A percentile compares a stretch with the other conserved stretches of the same genome.
Conservation (phyloP, 352 stramenopile species). For the Phytophthora tubulina region DNA sequence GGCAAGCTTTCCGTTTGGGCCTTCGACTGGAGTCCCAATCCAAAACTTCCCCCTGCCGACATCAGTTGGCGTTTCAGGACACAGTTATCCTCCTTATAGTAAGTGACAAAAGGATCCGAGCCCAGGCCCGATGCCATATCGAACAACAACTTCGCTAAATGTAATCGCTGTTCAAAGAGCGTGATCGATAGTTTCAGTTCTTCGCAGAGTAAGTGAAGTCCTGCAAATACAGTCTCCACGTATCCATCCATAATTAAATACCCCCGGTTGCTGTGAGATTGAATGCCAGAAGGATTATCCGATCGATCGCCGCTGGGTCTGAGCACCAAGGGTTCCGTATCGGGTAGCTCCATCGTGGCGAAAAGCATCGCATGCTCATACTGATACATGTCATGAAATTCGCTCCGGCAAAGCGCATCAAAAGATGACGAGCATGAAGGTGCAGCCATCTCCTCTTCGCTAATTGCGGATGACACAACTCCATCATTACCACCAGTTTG, state of each 20-base stretch:
- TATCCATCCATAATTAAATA: slow-evolving; percentile 25
- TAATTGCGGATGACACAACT: neutral
- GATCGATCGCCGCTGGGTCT: neutral
- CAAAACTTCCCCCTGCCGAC: neutral
- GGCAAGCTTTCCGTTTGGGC: slow-evolving; percentile 21
- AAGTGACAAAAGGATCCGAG: slow-evolving; percentile 48
- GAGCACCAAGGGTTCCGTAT: neutral
- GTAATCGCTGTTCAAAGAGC: slow-evolving; percentile 40
- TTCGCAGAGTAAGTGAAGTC: slow-evolving; percentile 77
- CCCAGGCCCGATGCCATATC: slow-evolving; percentile 44
- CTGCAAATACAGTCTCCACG: slow-evolving; percentile 48
- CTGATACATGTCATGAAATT: slow-evolving; percentile 59
- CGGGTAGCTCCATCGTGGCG: slow-evolving; percentile 43
- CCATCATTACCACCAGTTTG: slow-evolving; percentile 4
- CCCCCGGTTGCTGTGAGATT: neutral
- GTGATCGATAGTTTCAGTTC: slow-evolving; percentile 67
- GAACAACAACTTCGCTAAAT: slow-evolving; percentile 50
- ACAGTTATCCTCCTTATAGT: slow-evolving; percentile 65
- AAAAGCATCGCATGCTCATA: slow-evolving; percentile 56
- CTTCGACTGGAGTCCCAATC: neutral
- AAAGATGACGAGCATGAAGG: slow-evolving; percentile 41
- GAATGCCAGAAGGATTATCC: neutral
- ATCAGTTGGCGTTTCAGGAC: slow-evolving; percentile 10
- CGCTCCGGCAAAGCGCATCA: slow-evolving; percentile 49
- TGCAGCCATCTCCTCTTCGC: slow-evolving; percentile 12